phyloP scores from a whole-genome alignment of 257 asterid genomes.

The Solanum corneliomulleri region DNA sequence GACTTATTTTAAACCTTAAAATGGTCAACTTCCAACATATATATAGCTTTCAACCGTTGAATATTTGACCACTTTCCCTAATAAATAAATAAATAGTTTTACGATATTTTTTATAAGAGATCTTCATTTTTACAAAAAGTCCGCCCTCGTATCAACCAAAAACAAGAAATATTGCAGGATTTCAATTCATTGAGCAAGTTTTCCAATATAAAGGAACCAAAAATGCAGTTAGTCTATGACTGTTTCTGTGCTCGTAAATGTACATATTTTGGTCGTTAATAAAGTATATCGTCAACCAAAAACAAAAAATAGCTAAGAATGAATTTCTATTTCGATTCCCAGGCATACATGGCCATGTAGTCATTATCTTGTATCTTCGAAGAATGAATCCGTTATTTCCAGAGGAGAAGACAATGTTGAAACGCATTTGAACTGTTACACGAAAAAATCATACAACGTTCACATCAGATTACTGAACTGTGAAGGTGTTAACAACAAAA shows the following conservation, averaged over 20 bases:
- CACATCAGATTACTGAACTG: not conserved
- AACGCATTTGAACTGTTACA: conserved; percentile 67
- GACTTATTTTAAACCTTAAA: not conserved
- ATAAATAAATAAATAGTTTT: not conserved
- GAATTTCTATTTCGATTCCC: not conserved
- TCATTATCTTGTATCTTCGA: conserved; percentile 6
- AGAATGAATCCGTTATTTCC: conserved; percentile 34
- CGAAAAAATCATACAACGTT: not conserved
- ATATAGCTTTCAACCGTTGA: not conserved
- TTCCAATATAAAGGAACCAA: not conserved
- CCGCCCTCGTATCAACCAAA: not conserved
- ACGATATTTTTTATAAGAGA: too few species aligned
- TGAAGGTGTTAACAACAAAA: not conserved
- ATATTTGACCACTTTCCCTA: not conserved
- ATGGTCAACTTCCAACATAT: not conserved
- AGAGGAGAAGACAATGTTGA: conserved; percentile 38
- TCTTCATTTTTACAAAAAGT: not conserved
- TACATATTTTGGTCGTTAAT: not conserved
- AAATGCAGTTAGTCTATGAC: not conserved
- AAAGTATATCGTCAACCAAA: not conserved
- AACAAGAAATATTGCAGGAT: not conserved
- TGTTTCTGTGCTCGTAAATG: not conserved
- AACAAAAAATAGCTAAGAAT: not conserved
- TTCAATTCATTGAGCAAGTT: not conserved
- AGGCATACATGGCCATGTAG: not conserved